Base-by-base conservation (phyloP, 495 filamentous ascomycete genomes). In the Hyaloscypha variabilis region DNA sequence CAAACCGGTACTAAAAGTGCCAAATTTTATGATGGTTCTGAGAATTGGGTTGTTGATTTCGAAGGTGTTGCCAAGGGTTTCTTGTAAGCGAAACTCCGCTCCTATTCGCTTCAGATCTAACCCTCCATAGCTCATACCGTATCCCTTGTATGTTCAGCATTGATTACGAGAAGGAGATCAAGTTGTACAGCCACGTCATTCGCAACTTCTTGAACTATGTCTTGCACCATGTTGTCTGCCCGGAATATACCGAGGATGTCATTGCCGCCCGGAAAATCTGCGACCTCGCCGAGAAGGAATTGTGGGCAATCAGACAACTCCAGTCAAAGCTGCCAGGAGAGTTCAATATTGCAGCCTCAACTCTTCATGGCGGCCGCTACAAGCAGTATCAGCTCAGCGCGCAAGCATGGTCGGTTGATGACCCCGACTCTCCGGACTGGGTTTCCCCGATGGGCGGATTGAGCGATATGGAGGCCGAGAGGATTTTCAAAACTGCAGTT, bases 161-260 rank as follows among this genome's bases (percentile, higher is more conserved):
- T 79, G 77, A 80, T 11, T 78, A 57, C n/a, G 77, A 82, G 58
- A 73, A 79, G 0, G 75, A 78, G 52, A 73, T 91, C 62, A 80
- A 83, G 57, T 63, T 81, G 21, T 81, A 78, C 14, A 82, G 85
- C 17, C 77, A 79, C 19, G 85, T 95, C 5, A 80, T 97, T 54
- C 84, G 83, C 58, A 97, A 95, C 75, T 97, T 97, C 75, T 84
- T 96, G 63, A 93, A 92, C 68, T 99, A 97, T 69, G 81, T 97
- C 10, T 79, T 93, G 14, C 83, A 84, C 62, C 94, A 97, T 70
- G 81, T 90, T 39, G 95, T 96, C 17, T 96, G 92, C 67, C 90
- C 90, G 3, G 95, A 99, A 68, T 88, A 93, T 73, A 77, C 70
- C 0, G 79, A 82, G 0, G 83, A 91, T 66, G 82, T 98, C 58